Evolutionary conservation across 73 alveolate species (phyloP).

Genomic region (Paramecium sexaurelia): DNA sequence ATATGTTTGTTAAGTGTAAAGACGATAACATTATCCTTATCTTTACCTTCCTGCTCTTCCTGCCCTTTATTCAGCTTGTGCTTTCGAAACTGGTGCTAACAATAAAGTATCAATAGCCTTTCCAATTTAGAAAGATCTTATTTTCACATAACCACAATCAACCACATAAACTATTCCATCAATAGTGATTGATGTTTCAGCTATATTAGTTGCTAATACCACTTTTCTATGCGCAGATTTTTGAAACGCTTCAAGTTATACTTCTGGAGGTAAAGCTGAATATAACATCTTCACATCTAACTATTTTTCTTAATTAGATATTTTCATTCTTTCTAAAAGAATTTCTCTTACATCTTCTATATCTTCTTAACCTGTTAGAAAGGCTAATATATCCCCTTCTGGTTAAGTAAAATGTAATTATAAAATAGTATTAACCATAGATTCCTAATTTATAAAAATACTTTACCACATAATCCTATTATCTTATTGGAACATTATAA

Average conservation of each 20-base stretch:
- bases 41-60: slow-evolving; percentile 89
- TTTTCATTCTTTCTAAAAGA: slow-evolving; percentile 78
- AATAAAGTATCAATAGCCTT: slow-evolving; percentile 89
- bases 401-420: slow-evolving; percentile 71
- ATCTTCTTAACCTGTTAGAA: slow-evolving; percentile 89
- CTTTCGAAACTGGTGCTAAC: slow-evolving; percentile 83
- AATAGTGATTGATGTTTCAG: slow-evolving; percentile 97
- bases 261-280: slow-evolving; percentile 92
- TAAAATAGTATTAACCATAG: slow-evolving; percentile 60
- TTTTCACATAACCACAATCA: slow-evolving; percentile 91
- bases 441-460: slow-evolving; percentile 18
- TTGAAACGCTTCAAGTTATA: slow-evolving; percentile 88
- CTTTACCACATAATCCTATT: slow-evolving; percentile 74
- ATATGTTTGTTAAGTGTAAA: slow-evolving; percentile 77
- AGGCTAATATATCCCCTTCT: slow-evolving; percentile 92
- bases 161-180: slow-evolving; percentile 91
- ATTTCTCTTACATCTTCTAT: slow-evolving; percentile 91
- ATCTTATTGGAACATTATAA: slow-evolving; percentile 69
- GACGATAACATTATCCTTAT: slow-evolving; percentile 85
- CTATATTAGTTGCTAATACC: slow-evolving; percentile 87
- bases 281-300: slow-evolving; percentile 78
- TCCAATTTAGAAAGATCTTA: slow-evolving; percentile 81
- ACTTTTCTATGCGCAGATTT: slow-evolving; percentile 69
- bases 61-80: slow-evolving; percentile 82
- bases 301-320: slow-evolving; percentile 24